phyloP scores from a whole-genome alignment of 1,284 basidiomycete species.

The Phylloporus sp. region DNA sequence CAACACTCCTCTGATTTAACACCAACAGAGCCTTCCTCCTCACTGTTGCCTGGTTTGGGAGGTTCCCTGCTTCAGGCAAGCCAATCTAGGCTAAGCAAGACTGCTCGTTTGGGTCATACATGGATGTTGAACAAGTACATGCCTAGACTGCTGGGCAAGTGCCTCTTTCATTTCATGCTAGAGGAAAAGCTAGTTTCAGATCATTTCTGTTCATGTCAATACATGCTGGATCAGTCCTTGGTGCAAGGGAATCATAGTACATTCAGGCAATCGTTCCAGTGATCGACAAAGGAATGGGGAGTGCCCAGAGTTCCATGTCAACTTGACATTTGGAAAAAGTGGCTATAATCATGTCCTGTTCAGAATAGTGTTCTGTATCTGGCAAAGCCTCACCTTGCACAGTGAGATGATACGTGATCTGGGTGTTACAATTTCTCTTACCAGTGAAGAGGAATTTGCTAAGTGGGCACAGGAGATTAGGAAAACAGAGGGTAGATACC shows the following conservation, averaged over 20 bases:
- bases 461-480: neutral
- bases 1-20: neutral
- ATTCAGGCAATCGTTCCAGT: neutral
- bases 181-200: neutral
- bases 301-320: neutral
- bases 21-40: neutral
- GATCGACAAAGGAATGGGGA: neutral
- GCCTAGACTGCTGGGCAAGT: neutral
- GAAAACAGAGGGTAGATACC: too few relatives aligned
- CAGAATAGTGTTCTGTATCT: conserved; percentile 9
- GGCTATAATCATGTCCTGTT: conserved; percentile 8
- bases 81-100: too few relatives aligned
- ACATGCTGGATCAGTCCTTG: neutral
- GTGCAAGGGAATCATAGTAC: too few relatives aligned
- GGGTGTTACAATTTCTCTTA: neutral
- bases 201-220: conserved; percentile 1
- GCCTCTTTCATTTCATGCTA: too few relatives aligned
- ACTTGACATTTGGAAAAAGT: conserved; percentile 2
- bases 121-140: conserved; percentile 1
- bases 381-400: neutral
- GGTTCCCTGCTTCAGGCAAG: neutral
- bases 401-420: neutral
- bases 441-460: neutral
- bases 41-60: neutral
- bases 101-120: neutral